Evolutionary conservation across 2,329 filamentous ascomycete genomes (phyloP).

Genomic region (Pseudocercospora fuligena): DNA sequence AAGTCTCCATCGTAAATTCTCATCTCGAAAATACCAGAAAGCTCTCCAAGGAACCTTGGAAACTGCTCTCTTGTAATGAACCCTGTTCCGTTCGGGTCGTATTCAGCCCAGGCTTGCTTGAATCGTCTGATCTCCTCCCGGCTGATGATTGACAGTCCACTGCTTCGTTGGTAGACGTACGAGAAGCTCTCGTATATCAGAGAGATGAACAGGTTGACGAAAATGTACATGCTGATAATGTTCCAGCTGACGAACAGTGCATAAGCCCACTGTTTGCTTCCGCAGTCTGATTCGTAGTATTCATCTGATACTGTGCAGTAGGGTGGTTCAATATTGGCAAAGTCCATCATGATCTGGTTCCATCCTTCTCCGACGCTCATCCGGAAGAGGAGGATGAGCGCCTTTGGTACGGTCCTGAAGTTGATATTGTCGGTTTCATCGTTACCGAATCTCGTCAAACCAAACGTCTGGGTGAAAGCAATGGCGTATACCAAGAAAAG

Average conservation of each 20-base stretch:
- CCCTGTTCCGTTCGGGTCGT: conserved; percentile 88
- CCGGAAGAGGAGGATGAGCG: conserved; percentile 88
- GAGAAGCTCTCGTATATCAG: conserved; percentile 99
- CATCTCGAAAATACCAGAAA: conserved; percentile 97
- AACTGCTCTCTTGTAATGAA: conserved; percentile 91
- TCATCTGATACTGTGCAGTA: conserved; percentile 73
- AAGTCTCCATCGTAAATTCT: conserved; percentile 92
- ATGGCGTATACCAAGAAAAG: conserved; percentile 97
- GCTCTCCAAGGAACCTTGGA: conserved; percentile 82
- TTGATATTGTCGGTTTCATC: conserved; percentile 81
- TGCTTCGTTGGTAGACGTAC: conserved; percentile 97
- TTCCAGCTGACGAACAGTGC: conserved; percentile 96
- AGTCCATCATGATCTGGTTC: conserved; percentile 98
- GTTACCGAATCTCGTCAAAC: conserved; percentile 82
- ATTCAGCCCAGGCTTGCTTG: conserved; percentile 97
- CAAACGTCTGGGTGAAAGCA: conserved; percentile 93
- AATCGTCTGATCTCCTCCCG: conserved; percentile 93
- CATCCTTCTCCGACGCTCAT: conserved; percentile 95
- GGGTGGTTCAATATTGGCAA: conserved; percentile 76
- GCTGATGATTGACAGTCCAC: conserved; percentile 86
- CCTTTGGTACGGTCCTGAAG: conserved; percentile 91
- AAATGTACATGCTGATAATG: conserved; percentile 99
- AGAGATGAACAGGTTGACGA: conserved; percentile 96
- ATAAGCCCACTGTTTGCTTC: conserved; percentile 85
- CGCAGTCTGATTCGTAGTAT: conserved; percentile 91